phyloP scores from a whole-genome alignment of 345 rosid species.

The Lumnitzera racemosa region DNA sequence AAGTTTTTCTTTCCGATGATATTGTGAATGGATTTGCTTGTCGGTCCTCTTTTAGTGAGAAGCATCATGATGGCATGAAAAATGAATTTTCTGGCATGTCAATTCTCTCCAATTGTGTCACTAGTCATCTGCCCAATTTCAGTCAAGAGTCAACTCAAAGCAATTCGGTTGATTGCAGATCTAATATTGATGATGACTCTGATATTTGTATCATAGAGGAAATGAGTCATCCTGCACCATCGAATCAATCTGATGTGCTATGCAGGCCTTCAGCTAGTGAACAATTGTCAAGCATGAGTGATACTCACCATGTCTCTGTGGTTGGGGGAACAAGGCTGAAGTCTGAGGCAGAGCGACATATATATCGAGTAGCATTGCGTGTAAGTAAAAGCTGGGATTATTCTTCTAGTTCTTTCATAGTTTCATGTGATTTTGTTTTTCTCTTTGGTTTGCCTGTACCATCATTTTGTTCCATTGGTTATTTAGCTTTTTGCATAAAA shows the following conservation, averaged over 20 bases:
- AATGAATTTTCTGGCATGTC: conserved; percentile 29
- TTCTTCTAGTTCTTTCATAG: not conserved
- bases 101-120: conserved; percentile 24
- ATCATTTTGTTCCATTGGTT: no score
- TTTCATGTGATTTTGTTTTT: not conserved
- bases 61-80: conserved; percentile 17
- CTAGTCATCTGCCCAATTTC: conserved; percentile 35
- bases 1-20: conserved; percentile 9
- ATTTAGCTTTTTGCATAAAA: no score
- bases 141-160: conserved; percentile 69
- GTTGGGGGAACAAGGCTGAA: conserved; percentile 30
- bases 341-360: conserved; percentile 41
- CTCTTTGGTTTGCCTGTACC: not conserved
- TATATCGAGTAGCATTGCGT: conserved; percentile 73
- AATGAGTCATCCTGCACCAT: conserved; percentile 45
- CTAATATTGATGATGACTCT: conserved; percentile 55
- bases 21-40: conserved; percentile 7
- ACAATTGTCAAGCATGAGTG: conserved; percentile 7
- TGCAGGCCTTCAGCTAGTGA: conserved; percentile 15
- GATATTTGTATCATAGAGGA: conserved; percentile 77
- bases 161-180: conserved; percentile 47
- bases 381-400: conserved; percentile 25
- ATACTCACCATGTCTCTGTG: conserved; percentile 27
- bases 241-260: conserved; percentile 24
- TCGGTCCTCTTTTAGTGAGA: conserved; percentile 22